These are phyloP conservation scores for Monotropa hypopitys DNA, from an alignment of 179 eudicot genomes.

Conservation along the genomic window DNA sequence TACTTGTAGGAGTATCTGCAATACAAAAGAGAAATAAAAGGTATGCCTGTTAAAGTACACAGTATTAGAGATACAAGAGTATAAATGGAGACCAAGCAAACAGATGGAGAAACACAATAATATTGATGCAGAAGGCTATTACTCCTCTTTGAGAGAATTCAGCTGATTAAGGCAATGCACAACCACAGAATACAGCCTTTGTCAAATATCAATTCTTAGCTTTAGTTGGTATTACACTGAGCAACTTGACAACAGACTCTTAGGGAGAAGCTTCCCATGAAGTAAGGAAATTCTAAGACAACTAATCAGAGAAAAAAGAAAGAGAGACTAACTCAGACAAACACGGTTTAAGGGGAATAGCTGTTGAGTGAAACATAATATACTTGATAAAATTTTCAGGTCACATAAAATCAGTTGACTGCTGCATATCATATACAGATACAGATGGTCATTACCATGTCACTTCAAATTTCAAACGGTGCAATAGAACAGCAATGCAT, in stretches of 20 bases:
- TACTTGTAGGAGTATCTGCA: constrained; percentile 63
- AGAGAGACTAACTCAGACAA: background rate
- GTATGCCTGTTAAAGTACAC: background rate
- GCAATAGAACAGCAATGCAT: background rate
- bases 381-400: background rate
- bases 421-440: background rate
- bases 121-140: background rate
- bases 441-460: background rate
- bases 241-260: background rate
- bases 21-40: background rate
- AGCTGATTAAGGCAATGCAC: background rate
- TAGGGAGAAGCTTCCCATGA: background rate
- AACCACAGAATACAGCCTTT: background rate
- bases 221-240: background rate
- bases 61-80: constrained; percentile 2
- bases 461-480: background rate
- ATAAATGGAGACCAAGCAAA: background rate
- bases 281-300: background rate
- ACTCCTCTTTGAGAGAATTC: background rate
- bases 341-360: background rate
- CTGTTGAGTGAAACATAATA: background rate
- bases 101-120: background rate
- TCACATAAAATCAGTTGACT: background rate
- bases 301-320: background rate
- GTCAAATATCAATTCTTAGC: background rate